A percentile compares a stretch with the other conserved stretches of the same genome.
These are phyloP conservation scores for Venustampulla echinocandica DNA, from an alignment of 495 filamentous ascomycete genomes.

Conservation along the genomic window DNA sequence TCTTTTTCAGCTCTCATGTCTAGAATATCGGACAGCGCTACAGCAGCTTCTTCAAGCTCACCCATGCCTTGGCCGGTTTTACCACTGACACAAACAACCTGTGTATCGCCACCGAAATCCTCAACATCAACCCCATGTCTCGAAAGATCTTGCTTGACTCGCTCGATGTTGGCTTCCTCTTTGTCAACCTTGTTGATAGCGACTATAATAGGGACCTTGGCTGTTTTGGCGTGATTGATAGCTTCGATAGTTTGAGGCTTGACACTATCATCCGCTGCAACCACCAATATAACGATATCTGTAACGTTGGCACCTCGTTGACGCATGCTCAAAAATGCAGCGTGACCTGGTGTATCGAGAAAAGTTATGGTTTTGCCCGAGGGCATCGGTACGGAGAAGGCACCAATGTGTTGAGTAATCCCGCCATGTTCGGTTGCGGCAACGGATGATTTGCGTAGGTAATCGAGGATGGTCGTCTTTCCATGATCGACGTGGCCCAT, in stretches of 20 bases:
- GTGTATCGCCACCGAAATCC: constrained; percentile 90
- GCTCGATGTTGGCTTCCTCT: constrained; percentile 64
- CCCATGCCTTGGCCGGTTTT: constrained; percentile 91
- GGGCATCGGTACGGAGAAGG: constrained; percentile 87
- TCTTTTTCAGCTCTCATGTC: constrained; percentile 75
- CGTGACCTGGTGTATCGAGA: constrained; percentile 93
- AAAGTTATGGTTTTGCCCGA: constrained; percentile 87
- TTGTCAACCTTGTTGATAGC: constrained; percentile 99
- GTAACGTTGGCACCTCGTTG: constrained; percentile 93
- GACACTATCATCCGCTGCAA: constrained; percentile 95
- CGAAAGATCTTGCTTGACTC: constrained; percentile 80
- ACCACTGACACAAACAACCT: constrained; percentile 82
- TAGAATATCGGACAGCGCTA: constrained; percentile 76
- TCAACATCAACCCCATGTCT: constrained; percentile 85
- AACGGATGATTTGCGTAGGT: constrained; percentile 84
- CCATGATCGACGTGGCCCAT: constrained; percentile 99
- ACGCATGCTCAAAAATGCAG: constrained; percentile 92
- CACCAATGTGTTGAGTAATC: constrained; percentile 98
- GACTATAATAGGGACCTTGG: constrained; percentile 91
- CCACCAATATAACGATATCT: constrained; percentile 92
- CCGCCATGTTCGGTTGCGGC: constrained; percentile 88
- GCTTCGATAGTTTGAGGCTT: constrained; percentile 97
- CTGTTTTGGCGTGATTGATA: constrained; percentile 85
- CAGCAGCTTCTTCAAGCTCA: constrained; percentile 82
- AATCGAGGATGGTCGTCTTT: constrained; percentile 95